A percentile compares a stretch with the other conserved stretches of the same genome.
Conservation (phyloP, 2,329 filamentous ascomycete species). For the Trichoderma simmonsii region DNA sequence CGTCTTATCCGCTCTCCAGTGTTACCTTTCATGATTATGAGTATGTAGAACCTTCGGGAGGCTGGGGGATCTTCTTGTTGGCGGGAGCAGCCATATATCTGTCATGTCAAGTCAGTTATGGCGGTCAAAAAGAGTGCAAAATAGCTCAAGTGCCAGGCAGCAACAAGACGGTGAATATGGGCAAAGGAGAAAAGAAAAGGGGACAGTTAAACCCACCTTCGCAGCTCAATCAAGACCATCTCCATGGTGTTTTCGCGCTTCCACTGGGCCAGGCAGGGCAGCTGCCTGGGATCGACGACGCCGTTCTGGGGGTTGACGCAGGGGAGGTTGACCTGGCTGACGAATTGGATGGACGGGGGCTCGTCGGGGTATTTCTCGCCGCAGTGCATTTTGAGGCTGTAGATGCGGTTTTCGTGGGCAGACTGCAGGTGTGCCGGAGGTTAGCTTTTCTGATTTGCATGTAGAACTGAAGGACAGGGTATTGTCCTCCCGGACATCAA, state of each 20-base stretch:
- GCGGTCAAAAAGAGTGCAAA: not conserved
- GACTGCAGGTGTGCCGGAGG: slow-evolving; percentile 53
- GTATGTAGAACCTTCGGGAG: slow-evolving; percentile 71
- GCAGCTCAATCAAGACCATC: slow-evolving; percentile 81
- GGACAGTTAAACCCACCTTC: slow-evolving; percentile 53
- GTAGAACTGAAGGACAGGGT: not conserved
- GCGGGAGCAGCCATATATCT: slow-evolving; percentile 90
- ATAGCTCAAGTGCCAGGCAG: not conserved
- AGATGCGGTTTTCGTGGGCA: slow-evolving; percentile 97
- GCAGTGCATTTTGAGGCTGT: slow-evolving; percentile 96
- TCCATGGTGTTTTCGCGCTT: slow-evolving; percentile 94
- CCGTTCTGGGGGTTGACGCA: slow-evolving; percentile 82
- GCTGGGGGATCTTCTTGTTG: slow-evolving; percentile 95
- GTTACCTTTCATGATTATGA: slow-evolving; percentile 24
- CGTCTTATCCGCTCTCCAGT: not conserved
- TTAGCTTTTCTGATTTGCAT: not conserved
- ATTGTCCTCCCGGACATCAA: not conserved
- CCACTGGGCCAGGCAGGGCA: slow-evolving; percentile 86
- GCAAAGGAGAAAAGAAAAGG: too few relatives aligned
- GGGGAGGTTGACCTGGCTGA: slow-evolving; percentile 93
- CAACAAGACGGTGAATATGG: not conserved
- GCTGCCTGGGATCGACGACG: slow-evolving; percentile 76
- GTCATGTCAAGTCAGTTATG: not conserved
- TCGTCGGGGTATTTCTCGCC: slow-evolving; percentile 83
- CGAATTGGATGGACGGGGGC: slow-evolving; percentile 87